Evolutionary conservation across 495 filamentous ascomycete genomes (phyloP).

Genomic region (Glutinoglossum americanum): DNA sequence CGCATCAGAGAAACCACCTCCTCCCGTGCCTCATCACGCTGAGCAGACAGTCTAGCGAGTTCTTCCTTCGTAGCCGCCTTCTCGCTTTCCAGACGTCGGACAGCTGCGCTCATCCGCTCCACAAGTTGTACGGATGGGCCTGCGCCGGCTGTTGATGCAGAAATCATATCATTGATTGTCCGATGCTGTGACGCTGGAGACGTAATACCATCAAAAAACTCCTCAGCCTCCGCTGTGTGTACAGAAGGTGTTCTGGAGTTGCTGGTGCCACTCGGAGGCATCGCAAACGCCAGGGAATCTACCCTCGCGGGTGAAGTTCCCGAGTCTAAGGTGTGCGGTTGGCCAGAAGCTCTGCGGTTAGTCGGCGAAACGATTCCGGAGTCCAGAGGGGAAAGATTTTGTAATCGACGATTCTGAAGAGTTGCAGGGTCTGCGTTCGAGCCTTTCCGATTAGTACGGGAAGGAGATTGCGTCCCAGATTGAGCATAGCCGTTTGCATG

Average conservation of each 20-base stretch:
- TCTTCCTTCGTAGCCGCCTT: conserved; percentile 74
- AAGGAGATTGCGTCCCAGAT: neutral
- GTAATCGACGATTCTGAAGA: neutral
- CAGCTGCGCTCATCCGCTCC: conserved; percentile 84
- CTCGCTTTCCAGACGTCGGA: conserved; percentile 77
- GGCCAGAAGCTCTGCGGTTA: conserved; percentile 6
- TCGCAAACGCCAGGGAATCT: neutral
- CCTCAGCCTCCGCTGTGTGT: conserved; percentile 37
- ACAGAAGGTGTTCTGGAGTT: conserved; percentile 32
- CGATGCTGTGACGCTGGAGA: conserved; percentile 44
- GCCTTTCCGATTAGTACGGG: neutral
- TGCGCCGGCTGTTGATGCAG: conserved; percentile 67
- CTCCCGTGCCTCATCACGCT: conserved; percentile 76
- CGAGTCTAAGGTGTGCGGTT: neutral
- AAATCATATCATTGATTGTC: conserved; percentile 70
- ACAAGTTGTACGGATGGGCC: conserved; percentile 91
- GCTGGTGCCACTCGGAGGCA: neutral
- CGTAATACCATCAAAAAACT: conserved; percentile 36
- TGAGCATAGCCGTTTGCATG: neutral
- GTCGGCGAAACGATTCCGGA: neutral
- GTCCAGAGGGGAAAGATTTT: neutral
- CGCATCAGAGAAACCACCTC: conserved; percentile 79
- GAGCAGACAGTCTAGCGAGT: conserved; percentile 48
- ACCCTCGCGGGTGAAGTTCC: neutral
- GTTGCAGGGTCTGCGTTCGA: neutral